These are phyloP conservation scores for Lodderomyces parapsilosis DNA, from an alignment of 1,139 yeast species.

Conservation along the genomic window DNA sequence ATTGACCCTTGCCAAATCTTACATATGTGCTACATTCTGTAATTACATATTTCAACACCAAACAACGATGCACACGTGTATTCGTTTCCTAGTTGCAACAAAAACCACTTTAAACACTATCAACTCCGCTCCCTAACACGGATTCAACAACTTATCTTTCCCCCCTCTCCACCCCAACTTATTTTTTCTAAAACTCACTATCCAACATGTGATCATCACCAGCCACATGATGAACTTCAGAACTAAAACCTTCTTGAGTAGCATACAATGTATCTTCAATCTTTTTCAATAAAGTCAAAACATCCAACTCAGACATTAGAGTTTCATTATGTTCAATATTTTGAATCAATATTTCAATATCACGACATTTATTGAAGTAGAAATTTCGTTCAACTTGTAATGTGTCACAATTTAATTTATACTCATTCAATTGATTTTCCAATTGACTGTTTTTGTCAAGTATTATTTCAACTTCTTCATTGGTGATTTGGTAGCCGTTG, in stretches of 20 bases:
- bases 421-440: conserved; percentile 52
- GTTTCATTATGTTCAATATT: conserved; percentile 38
- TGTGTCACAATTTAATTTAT: conserved; percentile 39
- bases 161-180: not conserved
- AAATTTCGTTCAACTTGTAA: conserved; percentile 68
- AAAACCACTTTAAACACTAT: no score
- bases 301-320: conserved; percentile 28
- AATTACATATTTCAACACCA: no score
- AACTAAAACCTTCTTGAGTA: conserved; percentile 70
- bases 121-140: no score
- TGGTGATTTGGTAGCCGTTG: conserved; percentile 20
- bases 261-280: conserved; percentile 75
- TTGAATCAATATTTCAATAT: conserved; percentile 79
- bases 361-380: conserved; percentile 85
- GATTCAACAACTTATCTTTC: not conserved
- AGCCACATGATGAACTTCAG: conserved; percentile 2
- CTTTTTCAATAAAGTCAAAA: conserved; percentile 50
- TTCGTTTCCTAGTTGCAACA: no score
- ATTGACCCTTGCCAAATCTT: no score
- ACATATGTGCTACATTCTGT: no score
- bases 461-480: conserved; percentile 24
- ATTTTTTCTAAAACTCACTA: not conserved
- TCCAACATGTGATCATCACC: conserved; percentile 3
- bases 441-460: conserved; percentile 36
- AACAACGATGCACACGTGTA: no score